Evolutionary conservation across 2,329 filamentous ascomycete species (phyloP).

Genomic region (Fonsecaea pedrosoi): DNA sequence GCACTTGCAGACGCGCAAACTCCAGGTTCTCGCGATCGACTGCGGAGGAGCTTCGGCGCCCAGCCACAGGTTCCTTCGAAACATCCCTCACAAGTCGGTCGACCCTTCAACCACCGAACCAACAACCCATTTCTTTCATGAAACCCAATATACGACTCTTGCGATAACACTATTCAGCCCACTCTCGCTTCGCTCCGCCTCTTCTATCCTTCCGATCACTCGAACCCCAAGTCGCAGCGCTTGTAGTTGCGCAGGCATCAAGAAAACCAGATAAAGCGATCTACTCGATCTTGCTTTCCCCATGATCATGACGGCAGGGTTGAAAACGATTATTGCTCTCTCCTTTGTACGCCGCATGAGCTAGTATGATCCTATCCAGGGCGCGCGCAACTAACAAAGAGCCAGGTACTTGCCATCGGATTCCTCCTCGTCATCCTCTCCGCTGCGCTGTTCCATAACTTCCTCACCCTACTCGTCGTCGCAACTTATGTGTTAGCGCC

Average conservation of each 20-base stretch:
- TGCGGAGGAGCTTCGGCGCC: constrained; percentile 17
- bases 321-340: constrained; percentile 98
- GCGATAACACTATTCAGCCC: not conserved
- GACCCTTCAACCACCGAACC: not conserved
- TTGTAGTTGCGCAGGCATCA: constrained; percentile 6
- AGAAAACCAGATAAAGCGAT: constrained; percentile 8
- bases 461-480: constrained; percentile 93
- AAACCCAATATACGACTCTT: not conserved
- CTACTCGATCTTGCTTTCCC: constrained; percentile 18
- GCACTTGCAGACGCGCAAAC: constrained; percentile 30
- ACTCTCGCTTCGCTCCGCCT: constrained; percentile 4
- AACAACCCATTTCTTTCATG: constrained; percentile 1
- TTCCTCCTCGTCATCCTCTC: constrained; percentile 99
- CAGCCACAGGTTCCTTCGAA: constrained; percentile 14
- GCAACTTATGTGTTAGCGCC: constrained; percentile 94
- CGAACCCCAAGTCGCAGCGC: not conserved
- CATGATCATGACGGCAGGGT: constrained; percentile 72
- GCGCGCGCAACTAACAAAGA: constrained; percentile 23
- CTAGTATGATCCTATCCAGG: not conserved
- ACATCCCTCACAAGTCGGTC: not conserved
- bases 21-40: constrained; percentile 20
- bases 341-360: constrained; percentile 75
- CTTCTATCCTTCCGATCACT: not conserved
- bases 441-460: constrained; percentile 91
- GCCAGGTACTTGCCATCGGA: constrained; percentile 87